phyloP scores from a whole-genome alignment of 1,139 yeast genomes.

The Hansenula anomala region DNA sequence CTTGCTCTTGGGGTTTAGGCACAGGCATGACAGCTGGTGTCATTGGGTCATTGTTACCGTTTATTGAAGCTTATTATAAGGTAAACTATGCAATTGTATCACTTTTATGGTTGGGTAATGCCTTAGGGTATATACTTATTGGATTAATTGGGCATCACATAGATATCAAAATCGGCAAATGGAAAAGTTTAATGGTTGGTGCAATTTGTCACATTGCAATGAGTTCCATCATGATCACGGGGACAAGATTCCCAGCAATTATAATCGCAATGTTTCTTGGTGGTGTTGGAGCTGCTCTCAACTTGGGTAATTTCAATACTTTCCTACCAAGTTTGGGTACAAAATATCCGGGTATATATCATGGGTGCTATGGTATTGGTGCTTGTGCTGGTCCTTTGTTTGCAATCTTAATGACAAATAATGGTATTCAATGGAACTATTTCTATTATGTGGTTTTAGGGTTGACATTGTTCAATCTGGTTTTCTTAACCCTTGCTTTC shows the following conservation, averaged over 20 bases:
- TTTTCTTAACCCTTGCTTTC: conserved; percentile 33
- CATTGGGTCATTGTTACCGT: conserved; percentile 40
- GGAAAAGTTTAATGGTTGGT: conserved; percentile 18
- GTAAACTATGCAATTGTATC: conserved; percentile 39
- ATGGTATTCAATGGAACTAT: conserved; percentile 48
- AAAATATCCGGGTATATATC: conserved; percentile 46
- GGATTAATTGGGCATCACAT: conserved; percentile 33
- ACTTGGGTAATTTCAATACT: conserved; percentile 53
- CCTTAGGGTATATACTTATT: conserved; percentile 35
- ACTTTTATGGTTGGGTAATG: conserved; percentile 39
- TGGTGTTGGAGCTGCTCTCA: conserved; percentile 56
- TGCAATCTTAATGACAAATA: conserved; percentile 44
- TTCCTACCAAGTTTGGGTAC: conserved; percentile 48
- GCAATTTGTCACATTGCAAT: conserved; percentile 20
- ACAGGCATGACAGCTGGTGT: conserved; percentile 36
- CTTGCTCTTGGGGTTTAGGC: conserved; percentile 37
- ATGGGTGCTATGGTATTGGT: conserved; percentile 63
- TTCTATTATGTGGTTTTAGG: conserved; percentile 48
- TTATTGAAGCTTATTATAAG: conserved; percentile 34
- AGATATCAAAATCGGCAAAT: conserved; percentile 36
- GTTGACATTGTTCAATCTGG: conserved; percentile 27
- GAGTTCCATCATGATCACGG: conserved; percentile 25
- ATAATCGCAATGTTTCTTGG: conserved; percentile 53
- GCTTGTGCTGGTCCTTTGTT: conserved; percentile 57
- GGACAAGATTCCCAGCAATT: conserved; percentile 30